Percentiles rank a stretch among this genome's conserved stretches.
Evolutionary conservation across 257 asterid genomes (phyloP).

Genomic region (Solanum rostratum): DNA sequence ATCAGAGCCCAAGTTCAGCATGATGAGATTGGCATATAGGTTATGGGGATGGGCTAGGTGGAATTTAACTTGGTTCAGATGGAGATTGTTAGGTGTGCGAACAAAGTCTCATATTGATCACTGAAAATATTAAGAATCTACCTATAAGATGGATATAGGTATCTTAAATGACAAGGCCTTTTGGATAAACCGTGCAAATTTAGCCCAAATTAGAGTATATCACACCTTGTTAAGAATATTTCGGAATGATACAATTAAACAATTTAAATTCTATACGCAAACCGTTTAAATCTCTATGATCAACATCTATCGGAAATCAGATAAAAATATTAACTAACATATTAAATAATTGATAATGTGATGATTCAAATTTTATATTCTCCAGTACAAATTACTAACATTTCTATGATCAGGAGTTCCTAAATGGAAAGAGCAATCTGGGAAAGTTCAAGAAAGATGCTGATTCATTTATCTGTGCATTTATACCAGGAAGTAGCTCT

Average conservation of each 20-base stretch:
- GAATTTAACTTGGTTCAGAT: not conserved
- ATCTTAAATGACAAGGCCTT: not conserved
- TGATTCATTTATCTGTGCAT: constrained; percentile 59
- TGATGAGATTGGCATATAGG: not conserved
- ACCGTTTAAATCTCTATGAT: not conserved
- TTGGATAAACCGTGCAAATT: not conserved
- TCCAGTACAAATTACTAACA: not conserved
- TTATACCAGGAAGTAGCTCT: constrained; percentile 72
- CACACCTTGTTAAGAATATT: not conserved
- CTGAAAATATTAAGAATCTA: not conserved
- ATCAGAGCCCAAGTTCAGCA: no score
- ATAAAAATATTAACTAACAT: not conserved
- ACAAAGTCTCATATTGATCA: not conserved
- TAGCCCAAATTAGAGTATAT: not conserved
- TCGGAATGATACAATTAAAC: not conserved
- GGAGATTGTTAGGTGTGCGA: not conserved
- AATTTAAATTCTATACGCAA: not conserved
- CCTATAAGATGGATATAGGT: not conserved
- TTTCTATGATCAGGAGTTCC: constrained; percentile 35
- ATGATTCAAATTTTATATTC: no score
- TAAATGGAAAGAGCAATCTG: constrained; percentile 34
- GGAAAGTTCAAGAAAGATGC: constrained; percentile 41
- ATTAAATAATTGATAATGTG: not conserved
- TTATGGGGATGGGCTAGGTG: not conserved
- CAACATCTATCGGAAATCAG: not conserved